These are phyloP conservation scores for Obelidium mucronatum DNA, from an alignment of 192 early-diverging fungal genomes.

Conservation along the genomic window DNA sequence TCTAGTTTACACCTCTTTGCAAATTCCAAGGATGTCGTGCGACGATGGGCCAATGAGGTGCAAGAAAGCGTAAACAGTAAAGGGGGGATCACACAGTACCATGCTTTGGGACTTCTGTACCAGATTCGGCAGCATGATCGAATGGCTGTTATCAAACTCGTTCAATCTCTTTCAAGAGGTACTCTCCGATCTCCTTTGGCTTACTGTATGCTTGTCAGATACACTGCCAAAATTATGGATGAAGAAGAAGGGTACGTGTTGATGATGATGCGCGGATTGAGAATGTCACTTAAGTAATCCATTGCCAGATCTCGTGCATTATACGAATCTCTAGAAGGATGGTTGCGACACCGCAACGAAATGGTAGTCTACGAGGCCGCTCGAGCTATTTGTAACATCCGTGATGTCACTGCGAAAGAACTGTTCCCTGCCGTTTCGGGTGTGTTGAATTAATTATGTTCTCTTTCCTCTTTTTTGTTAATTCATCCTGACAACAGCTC, in stretches of 20 bases:
- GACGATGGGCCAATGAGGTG: conserved; percentile 96
- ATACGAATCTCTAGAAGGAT: conserved; percentile 87
- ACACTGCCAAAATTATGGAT: conserved; percentile 80
- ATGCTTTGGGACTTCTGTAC: conserved; percentile 96
- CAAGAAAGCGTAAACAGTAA: conserved; percentile 93
- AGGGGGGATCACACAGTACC: conserved; percentile 95
- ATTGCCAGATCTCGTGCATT: conserved; percentile 61
- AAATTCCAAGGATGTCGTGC: conserved; percentile 87
- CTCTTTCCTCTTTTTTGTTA: too few relatives aligned
- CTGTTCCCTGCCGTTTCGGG: conserved; percentile 90
- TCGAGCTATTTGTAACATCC: conserved; percentile 92
- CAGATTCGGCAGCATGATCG: conserved; percentile 95
- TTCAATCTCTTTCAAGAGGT: conserved; percentile 82
- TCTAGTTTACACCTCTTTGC: conserved; percentile 87
- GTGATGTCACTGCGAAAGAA: conserved; percentile 82
- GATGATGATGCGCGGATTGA: too few relatives aligned
- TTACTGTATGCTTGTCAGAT: conserved; percentile 91
- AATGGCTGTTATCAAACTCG: conserved; percentile 97
- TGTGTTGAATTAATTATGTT: too few relatives aligned
- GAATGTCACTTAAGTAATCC: conserved; percentile 6
- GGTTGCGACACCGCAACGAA: conserved; percentile 93
- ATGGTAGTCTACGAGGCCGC: conserved; percentile 99
- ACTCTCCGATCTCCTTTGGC: conserved; percentile 84
- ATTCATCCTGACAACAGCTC: too few relatives aligned
- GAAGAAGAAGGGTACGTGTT: conserved; percentile 54